Evolutionary conservation across 495 filamentous ascomycete genomes (phyloP).

Genomic region (Xylona heveae): DNA sequence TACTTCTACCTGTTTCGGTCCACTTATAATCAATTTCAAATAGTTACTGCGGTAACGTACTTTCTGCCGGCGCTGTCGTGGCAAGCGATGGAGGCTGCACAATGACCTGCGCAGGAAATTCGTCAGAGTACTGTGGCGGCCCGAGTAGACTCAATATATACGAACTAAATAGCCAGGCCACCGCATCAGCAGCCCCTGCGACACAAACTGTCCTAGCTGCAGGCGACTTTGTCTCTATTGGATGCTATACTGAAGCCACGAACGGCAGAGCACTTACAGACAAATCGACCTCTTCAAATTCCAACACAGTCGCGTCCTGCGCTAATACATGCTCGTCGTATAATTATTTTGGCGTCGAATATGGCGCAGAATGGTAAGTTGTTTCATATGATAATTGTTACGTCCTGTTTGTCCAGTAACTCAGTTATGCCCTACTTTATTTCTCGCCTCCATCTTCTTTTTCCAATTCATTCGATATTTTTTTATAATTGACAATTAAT

Average conservation of each 20-base stretch:
- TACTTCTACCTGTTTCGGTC: conserved; percentile 9
- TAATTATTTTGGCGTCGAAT: conserved; percentile 1
- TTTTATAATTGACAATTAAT: too few relatives aligned
- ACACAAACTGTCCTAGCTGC: neutral
- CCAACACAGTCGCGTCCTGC: neutral
- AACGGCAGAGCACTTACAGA: neutral
- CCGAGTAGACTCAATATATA: conserved; percentile 17
- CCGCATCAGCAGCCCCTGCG: conserved; percentile 2
- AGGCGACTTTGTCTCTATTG: neutral
- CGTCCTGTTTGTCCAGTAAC: too few relatives aligned
- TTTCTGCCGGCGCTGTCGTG: conserved; percentile 12
- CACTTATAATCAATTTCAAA: conserved; percentile 8
- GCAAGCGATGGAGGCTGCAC: conserved; percentile 11
- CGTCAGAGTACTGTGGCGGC: conserved; percentile 22
- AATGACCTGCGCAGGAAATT: conserved; percentile 18
- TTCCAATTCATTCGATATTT: too few relatives aligned
- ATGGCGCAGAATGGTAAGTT: neutral
- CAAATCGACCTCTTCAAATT: neutral
- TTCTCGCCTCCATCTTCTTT: too few relatives aligned
- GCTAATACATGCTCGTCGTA: conserved; percentile 1
- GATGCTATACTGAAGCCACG: conserved; percentile 3
- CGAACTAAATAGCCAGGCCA: conserved; percentile 14
- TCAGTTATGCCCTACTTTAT: too few relatives aligned
- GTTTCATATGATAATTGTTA: too few relatives aligned
- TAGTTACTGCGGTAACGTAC: conserved; percentile 16